Percentiles rank a stretch among this genome's conserved stretches.
phyloP scores from a whole-genome alignment of 225 moss, liverwort and hornwort genomes.

The Climacium dendroides region DNA sequence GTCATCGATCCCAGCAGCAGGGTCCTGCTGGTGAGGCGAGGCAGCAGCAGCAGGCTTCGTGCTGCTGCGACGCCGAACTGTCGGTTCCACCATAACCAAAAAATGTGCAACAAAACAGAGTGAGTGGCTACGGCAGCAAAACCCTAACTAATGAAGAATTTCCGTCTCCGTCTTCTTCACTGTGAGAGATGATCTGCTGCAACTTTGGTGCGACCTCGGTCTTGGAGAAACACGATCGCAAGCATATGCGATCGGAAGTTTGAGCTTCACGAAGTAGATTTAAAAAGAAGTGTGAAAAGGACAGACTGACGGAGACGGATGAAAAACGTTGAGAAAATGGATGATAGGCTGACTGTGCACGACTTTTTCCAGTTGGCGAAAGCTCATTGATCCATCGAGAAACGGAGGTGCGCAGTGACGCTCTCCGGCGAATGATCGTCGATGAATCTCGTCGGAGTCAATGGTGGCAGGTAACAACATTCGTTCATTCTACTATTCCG shows the following conservation, averaged over 20 bases:
- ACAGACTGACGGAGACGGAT: neutral
- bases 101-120: neutral
- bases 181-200: neutral
- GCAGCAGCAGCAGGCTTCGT: neutral
- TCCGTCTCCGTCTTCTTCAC: neutral
- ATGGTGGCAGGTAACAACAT: neutral
- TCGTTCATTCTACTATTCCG: neutral
- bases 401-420: neutral
- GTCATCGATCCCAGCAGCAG: constrained; percentile 8
- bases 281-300: neutral
- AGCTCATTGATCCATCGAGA: neutral
- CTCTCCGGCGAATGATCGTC: neutral
- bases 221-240: neutral
- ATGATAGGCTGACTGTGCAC: neutral
- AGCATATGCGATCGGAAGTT: neutral
- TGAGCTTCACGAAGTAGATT: neutral
- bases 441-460: neutral
- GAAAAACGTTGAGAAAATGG: neutral
- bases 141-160: neutral
- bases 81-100: constrained; percentile 9
- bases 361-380: neutral
- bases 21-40: constrained; percentile 20
- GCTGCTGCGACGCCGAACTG: constrained; percentile 13
- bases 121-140: neutral
- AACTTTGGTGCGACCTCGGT: neutral